phyloP scores from a whole-genome alignment of 2,329 filamentous ascomycete species.

The Neonectria faginata region DNA sequence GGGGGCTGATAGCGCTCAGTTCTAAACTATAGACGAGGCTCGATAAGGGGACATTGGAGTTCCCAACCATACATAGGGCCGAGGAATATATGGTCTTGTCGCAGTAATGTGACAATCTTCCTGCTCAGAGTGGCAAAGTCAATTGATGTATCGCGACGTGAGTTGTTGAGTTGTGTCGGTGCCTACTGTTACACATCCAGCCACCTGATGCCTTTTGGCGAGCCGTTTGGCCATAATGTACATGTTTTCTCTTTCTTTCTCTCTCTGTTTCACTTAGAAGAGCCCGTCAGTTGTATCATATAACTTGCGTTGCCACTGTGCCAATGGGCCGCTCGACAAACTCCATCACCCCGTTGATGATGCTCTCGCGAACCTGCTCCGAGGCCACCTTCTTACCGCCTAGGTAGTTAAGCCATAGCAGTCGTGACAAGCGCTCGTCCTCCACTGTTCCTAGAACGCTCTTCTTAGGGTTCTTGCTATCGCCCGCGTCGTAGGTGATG shows the following conservation, averaged over 20 bases:
- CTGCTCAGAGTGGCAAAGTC: constrained; percentile 19
- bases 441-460: constrained; percentile 74
- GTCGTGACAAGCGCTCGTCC: constrained; percentile 83
- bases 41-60: constrained; percentile 9
- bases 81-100: constrained; percentile 16
- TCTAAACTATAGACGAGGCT: constrained; percentile 38
- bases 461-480: constrained; percentile 59
- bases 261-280: not conserved
- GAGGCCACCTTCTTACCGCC: constrained; percentile 89
- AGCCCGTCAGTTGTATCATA: not conserved
- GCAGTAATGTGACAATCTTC: constrained; percentile 9
- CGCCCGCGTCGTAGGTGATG: constrained; percentile 75
- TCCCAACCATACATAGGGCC: constrained; percentile 1
- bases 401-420: constrained; percentile 92
- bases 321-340: constrained; percentile 90
- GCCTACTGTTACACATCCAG: constrained; percentile 41
- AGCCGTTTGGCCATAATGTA: constrained; percentile 25
- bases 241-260: constrained; percentile 29
- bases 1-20: constrained; percentile 37
- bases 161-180: constrained; percentile 32
- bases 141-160: constrained; percentile 33
- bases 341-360: constrained; percentile 88
- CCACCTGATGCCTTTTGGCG: constrained; percentile 5
- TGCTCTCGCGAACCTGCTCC: constrained; percentile 81
- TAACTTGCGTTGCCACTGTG: constrained; percentile 83